phyloP scores from a whole-genome alignment of 2,329 filamentous ascomycete genomes.

The Aspergillus awamori region DNA sequence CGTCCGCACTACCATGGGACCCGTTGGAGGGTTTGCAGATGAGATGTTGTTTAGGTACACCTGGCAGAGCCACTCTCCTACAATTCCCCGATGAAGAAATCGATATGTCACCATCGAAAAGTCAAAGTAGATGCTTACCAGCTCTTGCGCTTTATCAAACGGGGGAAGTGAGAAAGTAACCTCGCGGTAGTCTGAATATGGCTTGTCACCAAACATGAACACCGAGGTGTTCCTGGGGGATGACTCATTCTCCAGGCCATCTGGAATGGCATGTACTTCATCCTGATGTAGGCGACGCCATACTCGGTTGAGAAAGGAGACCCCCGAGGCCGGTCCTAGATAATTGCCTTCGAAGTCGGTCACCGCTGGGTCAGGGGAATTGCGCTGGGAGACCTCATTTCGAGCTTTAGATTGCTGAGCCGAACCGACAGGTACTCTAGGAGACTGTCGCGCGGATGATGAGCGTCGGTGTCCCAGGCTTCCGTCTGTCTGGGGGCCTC shows the following conservation, averaged over 20 bases:
- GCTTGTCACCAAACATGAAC: conserved; percentile 56
- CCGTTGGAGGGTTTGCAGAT: conserved; percentile 41
- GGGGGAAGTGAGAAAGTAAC: conserved; percentile 44
- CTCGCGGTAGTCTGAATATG: conserved; percentile 45
- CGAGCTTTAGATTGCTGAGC: conserved; percentile 7
- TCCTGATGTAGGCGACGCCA: conserved; percentile 66
- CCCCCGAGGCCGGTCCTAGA: conserved; percentile 56
- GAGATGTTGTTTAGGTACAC: conserved; percentile 45
- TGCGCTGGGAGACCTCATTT: conserved; percentile 28
- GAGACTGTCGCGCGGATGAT: conserved; percentile 7
- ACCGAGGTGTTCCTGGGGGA: conserved; percentile 48
- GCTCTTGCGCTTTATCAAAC: conserved; percentile 42
- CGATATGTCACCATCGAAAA: conserved; percentile 64
- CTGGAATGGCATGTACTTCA: conserved; percentile 41
- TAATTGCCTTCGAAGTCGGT: conserved; percentile 59
- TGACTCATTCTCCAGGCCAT: conserved; percentile 32
- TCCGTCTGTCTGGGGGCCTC: not conserved
- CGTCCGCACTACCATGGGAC: conserved; percentile 49
- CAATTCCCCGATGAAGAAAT: conserved; percentile 58
- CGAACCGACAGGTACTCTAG: conserved; percentile 1
- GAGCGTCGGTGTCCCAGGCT: conserved; percentile 13
- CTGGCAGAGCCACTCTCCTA: conserved; percentile 52
- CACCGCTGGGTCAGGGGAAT: conserved; percentile 51
- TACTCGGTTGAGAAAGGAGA: conserved; percentile 66
- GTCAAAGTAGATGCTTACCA: conserved; percentile 61